Base-by-base conservation (phyloP, 495 filamentous ascomycete genomes). In the Talaromyces nanjingensis region DNA sequence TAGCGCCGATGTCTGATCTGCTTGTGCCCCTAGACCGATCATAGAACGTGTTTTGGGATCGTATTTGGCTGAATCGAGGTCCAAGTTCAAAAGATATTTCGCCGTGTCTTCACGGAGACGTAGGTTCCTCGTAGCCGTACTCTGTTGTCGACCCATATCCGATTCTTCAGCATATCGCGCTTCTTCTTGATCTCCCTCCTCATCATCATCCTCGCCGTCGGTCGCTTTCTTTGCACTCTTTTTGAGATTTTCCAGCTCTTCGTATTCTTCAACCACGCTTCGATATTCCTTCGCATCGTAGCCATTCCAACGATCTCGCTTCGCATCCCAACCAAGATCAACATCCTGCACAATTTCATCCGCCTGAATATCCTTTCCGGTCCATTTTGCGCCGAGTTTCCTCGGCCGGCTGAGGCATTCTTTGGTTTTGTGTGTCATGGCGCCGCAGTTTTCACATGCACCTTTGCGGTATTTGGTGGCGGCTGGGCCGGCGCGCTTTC, bases 381-480 rank as follows among this genome's bases (percentile, higher is more conserved):
- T 96, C 89, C 89, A 97, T 72, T 87, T 91, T 3, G 94, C 94
- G 58, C 96, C 96, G 31, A 89, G 84, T 65, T 96, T 96, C 65
- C 94, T 84, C 11, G 93, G 96, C 64, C 93, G 86, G 71, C 86
- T 91, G 54, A 98, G 78, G 71, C 94, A 98, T 68, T 96, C 93
- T 70, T 96, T 97, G 27, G 88, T 89, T 72, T 94, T 96, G 78
- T 98, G 94, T 67, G 90, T 92, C 87, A 96, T 91, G 29, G 92
- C 90, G 70, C 94, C 94, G 79, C 94, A 98, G 79, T 98, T 98
- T 75, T 96, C 92, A 76, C 94, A 98, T 49, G 94, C 91, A 68
- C 94, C 94, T 78, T 97, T 97, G 68, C 96, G 91, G 76, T 91
- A 98, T 71, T 97, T 98, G 65, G 94, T 98, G 31, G 91, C 91